A percentile compares a stretch with the other conserved stretches of the same genome.
Conservation (phyloP, 2,329 filamentous ascomycete species). For the Fusarium sulawesiense region DNA sequence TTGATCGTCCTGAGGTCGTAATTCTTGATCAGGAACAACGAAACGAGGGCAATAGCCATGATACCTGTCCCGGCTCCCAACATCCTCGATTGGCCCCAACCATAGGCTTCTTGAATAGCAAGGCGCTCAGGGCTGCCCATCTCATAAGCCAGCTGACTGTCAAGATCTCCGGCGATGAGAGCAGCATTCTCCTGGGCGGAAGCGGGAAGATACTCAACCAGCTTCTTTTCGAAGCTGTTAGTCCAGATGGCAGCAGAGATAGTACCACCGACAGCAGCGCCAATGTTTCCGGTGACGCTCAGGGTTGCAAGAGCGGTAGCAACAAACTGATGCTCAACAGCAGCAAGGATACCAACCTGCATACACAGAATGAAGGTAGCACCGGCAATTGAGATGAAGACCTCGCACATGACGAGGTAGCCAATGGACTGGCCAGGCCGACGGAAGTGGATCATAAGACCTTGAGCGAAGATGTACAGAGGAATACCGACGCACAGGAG, state of each 20-base stretch:
- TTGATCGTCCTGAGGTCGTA: constrained; percentile 61
- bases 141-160: constrained; percentile 62
- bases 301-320: constrained; percentile 48
- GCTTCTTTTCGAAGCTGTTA: constrained; percentile 53
- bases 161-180: constrained; percentile 65
- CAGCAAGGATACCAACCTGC: constrained; percentile 47
- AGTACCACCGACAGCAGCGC: constrained; percentile 46
- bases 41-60: constrained; percentile 51
- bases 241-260: constrained; percentile 50
- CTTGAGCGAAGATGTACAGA: constrained; percentile 63
- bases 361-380: constrained; percentile 60
- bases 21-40: constrained; percentile 60
- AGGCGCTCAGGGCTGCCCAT: constrained; percentile 56
- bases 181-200: constrained; percentile 51
- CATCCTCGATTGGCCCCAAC: constrained; percentile 62
- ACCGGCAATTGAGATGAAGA: constrained; percentile 63
- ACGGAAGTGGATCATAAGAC: constrained; percentile 52
- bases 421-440: constrained; percentile 42
- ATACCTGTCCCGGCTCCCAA: constrained; percentile 53
- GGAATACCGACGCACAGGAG: constrained; percentile 62
- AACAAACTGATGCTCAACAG: constrained; percentile 49
- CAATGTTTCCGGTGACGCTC: constrained; percentile 44
- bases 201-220: constrained; percentile 63
- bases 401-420: constrained; percentile 62
- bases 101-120: constrained; percentile 70